Evolutionary conservation across 345 rosid genomes (phyloP), one percentile per base, ranked within the genome.

Genomic region (Alliaria petiolata): DNA sequence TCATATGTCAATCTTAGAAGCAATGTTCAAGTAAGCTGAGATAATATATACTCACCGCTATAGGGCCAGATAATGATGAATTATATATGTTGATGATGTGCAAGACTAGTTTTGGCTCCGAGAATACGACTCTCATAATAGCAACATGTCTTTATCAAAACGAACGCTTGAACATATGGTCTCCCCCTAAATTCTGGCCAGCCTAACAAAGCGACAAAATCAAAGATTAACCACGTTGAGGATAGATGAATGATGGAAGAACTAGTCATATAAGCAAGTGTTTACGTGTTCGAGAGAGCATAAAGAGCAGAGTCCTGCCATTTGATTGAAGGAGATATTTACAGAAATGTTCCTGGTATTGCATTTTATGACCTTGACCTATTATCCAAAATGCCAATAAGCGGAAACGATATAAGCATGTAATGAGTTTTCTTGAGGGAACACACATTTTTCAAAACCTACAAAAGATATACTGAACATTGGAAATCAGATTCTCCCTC

Each of bases 91-190:
- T 86, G 81, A 91, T 74, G 72, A 93, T 80, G 70, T 84, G 76
- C 50, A 91, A 81, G 72, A 93, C 98, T 90, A 68, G 78, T 81
- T 67, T 85, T 89, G 43, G 97, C 87, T 55, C 98, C 97, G 59
- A 93, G 96, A 67, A 85, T 81, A 11, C 93, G 89, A 71, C 97
- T 89, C 79, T 93, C 96, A 22, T 90, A 90, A 69, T 82, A 93
- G 80, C 98, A 93, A 96, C 98, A 93, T 7, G 93, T 90, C 77
- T 93, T 93, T 34, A 88, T 69, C 82, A 93, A 75, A 51, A 87
- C 69, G 65, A 90, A 62, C 81, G 87, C 78, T 93, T 93, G 76
- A 90, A 87, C 50, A 93, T 83, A 80, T 93, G 95, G 68, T 77
- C 81, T 77, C 77, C 87, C 51, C 86, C 93, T 20, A 88, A 74